phyloP scores from a whole-genome alignment of 495 filamentous ascomycete species.

The Penicillium nucicola region DNA sequence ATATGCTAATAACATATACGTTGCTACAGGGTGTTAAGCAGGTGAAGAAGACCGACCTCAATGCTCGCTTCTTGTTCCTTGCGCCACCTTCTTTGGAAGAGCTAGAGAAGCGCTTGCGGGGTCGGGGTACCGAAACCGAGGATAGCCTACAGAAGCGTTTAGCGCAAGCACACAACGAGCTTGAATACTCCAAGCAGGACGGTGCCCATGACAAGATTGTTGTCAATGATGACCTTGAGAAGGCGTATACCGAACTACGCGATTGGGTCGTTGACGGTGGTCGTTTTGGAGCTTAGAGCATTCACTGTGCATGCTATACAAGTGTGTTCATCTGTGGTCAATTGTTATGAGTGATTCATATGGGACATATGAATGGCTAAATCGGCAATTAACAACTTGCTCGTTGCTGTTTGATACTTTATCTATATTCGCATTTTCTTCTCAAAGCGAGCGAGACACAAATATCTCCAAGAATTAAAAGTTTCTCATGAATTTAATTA shows the following conservation, averaged over 20 bases:
- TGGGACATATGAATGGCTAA: too few relatives aligned
- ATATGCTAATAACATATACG: constrained; percentile 67
- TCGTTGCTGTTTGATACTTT: neutral
- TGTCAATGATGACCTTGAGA: constrained; percentile 86
- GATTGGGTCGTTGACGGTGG: constrained; percentile 57
- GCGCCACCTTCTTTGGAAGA: constrained; percentile 72
- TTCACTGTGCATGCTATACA: too few relatives aligned
- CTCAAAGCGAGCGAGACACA: neutral
- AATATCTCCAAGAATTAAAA: constrained; percentile 14
- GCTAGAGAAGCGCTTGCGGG: constrained; percentile 73
- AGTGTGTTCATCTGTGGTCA: too few relatives aligned
- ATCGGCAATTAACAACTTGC: constrained; percentile 17
- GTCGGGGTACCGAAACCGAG: constrained; percentile 81
- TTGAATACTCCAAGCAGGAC: constrained; percentile 70
- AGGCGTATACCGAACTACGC: constrained; percentile 74
- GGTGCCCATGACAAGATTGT: constrained; percentile 83
- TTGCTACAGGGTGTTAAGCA: constrained; percentile 85
- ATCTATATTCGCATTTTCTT: too few relatives aligned
- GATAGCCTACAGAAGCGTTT: constrained; percentile 72
- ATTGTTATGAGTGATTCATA: too few relatives aligned
- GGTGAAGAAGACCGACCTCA: constrained; percentile 71
- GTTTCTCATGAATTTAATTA: constrained; percentile 34
- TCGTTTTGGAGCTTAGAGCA: constrained; percentile 39
- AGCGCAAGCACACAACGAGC: constrained; percentile 74
- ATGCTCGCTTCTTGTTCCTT: constrained; percentile 82